Percentiles rank a stretch among this genome's conserved stretches.
Evolutionary conservation across 495 filamentous ascomycete species (phyloP).

Genomic region (Oidiodendron maius): DNA sequence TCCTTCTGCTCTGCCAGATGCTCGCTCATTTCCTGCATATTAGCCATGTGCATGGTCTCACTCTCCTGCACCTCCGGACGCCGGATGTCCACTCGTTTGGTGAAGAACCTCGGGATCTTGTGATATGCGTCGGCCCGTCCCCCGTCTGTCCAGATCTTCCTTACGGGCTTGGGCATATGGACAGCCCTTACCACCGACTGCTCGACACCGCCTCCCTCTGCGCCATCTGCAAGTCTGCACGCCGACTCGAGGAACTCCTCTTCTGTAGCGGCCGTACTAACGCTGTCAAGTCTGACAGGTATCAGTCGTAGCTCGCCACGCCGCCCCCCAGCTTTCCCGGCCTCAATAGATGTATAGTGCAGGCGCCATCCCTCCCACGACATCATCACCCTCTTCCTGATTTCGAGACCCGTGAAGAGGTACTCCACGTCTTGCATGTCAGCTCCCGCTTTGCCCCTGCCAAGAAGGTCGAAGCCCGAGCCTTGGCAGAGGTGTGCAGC

Average conservation of each 20-base stretch:
- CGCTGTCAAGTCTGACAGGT: not conserved
- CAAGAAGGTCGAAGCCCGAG: conserved; percentile 17
- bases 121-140: no score
- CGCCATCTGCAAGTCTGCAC: not conserved
- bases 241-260: conserved; percentile 1
- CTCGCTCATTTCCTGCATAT: no score
- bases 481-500: not conserved
- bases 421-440: conserved; percentile 30
- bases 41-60: not conserved
- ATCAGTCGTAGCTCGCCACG: conserved; percentile 36
- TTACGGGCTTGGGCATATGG: no score
- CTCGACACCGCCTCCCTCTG: not conserved
- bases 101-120: not conserved
- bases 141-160: no score
- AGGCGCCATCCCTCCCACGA: conserved; percentile 32
- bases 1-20: not conserved
- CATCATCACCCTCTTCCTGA: conserved; percentile 29
- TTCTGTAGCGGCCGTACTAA: not conserved
- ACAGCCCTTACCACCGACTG: not conserved
- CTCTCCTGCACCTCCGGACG: not conserved
- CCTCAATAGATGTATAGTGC: conserved; percentile 38
- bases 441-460: not conserved
- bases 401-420: conserved; percentile 39
- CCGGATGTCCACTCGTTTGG: not conserved
- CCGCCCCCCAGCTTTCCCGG: conserved; percentile 33